Evolutionary conservation across 2,329 filamentous ascomycete species (phyloP).

Genomic region (Leptoxyphium fumago): DNA sequence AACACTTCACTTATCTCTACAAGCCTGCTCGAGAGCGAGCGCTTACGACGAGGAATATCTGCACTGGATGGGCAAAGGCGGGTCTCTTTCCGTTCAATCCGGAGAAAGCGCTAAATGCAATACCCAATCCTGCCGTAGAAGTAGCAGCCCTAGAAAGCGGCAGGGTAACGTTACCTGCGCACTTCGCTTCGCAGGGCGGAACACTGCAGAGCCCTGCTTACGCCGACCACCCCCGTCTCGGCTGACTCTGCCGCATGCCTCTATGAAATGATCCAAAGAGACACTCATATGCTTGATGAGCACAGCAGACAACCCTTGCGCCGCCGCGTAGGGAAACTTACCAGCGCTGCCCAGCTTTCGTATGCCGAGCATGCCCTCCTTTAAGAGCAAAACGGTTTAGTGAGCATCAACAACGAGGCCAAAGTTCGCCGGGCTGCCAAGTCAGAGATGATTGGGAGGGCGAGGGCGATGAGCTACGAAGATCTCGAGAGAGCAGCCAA

Average conservation of each 20-base stretch:
- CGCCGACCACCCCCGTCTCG: neutral
- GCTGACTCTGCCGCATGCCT: slow-evolving; percentile 7
- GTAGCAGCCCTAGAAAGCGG: neutral
- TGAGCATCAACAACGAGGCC: slow-evolving; percentile 3
- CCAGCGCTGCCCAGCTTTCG: slow-evolving; percentile 12
- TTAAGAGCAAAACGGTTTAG: slow-evolving; percentile 1
- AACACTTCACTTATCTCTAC: slow-evolving; percentile 11
- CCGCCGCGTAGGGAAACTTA: slow-evolving; percentile 9
- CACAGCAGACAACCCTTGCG: slow-evolving; percentile 9
- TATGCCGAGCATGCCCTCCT: slow-evolving; percentile 6
- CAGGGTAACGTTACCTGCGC: too few relatives aligned
- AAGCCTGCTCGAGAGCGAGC: slow-evolving; percentile 11
- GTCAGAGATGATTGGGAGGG: slow-evolving; percentile 5
- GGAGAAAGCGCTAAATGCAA: neutral
- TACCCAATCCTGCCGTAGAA: neutral
- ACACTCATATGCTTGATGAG: slow-evolving; percentile 11
- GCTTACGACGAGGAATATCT: slow-evolving; percentile 16
- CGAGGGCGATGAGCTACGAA: slow-evolving; percentile 7
- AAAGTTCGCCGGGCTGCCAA: slow-evolving; percentile 1
- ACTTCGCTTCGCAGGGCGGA: too few relatives aligned
- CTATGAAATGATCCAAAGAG: slow-evolving; percentile 10
- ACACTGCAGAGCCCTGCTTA: too few relatives aligned
- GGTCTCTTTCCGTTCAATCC: slow-evolving; percentile 16
- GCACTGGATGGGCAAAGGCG: slow-evolving; percentile 11
- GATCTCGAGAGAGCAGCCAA: slow-evolving; percentile 9